Conservation (phyloP, 192 early-diverging fungal genomes). For the Coemansia sp. region DNA sequence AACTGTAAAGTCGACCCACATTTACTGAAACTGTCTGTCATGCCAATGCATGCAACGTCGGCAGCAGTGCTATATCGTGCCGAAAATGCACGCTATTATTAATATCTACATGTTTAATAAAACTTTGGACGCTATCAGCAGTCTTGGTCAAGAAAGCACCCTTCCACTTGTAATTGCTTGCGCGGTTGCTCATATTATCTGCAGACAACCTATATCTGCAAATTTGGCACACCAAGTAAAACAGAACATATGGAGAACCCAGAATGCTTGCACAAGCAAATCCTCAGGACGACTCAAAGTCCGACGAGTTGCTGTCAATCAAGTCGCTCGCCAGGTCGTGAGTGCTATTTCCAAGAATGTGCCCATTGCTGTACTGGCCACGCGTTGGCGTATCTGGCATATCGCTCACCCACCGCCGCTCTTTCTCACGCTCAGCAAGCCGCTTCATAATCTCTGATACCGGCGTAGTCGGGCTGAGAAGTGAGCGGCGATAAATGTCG, state of each 20-base stretch:
- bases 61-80: background rate
- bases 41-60: background rate
- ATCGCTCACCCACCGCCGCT: constrained; percentile 50
- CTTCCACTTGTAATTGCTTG: too few relatives aligned
- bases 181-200: background rate
- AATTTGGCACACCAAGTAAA: background rate
- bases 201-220: background rate
- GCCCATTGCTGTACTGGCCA: constrained; percentile 4
- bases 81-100: background rate
- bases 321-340: background rate
- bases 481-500: constrained; percentile 44
- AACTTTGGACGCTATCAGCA: background rate
- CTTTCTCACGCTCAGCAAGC: constrained; percentile 48
- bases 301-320: constrained; percentile 20
- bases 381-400: constrained; percentile 43
- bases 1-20: too few relatives aligned
- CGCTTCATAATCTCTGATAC: constrained; percentile 36
- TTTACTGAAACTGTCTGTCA: background rate
- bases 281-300: constrained; percentile 39
- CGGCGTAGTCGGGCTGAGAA: constrained; percentile 32
- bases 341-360: background rate
- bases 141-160: background rate
- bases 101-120: background rate
- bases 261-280: constrained; percentile 34
- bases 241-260: background rate